A percentile compares a stretch with the other conserved stretches of the same genome.
phyloP scores from a whole-genome alignment of 805 yeast species.

The Citeromyces matritensis region DNA sequence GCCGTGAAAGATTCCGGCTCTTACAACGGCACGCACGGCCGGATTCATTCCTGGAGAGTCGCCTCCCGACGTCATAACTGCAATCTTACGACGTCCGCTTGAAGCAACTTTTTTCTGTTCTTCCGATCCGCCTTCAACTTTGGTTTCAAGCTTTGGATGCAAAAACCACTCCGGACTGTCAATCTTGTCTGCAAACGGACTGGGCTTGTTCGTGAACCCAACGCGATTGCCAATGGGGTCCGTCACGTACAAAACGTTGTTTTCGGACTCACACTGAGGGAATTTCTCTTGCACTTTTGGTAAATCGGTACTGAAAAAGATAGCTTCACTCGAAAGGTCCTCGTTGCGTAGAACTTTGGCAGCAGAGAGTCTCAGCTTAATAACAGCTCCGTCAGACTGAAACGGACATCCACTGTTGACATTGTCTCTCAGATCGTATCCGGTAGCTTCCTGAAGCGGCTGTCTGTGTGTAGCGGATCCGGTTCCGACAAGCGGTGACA shows the following conservation, averaged over 20 bases:
- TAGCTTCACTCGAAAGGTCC: constrained; percentile 18
- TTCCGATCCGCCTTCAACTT: not conserved
- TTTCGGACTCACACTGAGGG: constrained; percentile 6
- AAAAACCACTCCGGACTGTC: constrained; percentile 20
- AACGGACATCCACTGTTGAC: constrained; percentile 7
- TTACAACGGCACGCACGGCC: constrained; percentile 56
- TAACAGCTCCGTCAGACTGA: constrained; percentile 27
- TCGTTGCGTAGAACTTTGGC: constrained; percentile 17
- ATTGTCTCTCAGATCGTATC: constrained; percentile 2
- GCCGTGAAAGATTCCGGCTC: constrained; percentile 50
- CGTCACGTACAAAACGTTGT: constrained; percentile 16
- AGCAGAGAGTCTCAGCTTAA: constrained; percentile 27
- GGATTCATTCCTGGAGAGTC: constrained; percentile 79
- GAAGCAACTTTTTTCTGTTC: not conserved
- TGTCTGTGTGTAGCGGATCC: constrained; percentile 5
- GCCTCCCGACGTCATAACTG: constrained; percentile 73
- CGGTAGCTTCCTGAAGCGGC: constrained; percentile 18
- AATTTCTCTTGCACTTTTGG: constrained; percentile 10
- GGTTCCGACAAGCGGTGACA: constrained; percentile 9
- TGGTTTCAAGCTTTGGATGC: constrained; percentile 3
- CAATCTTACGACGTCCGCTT: constrained; percentile 28
- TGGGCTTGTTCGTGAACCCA: constrained; percentile 34
- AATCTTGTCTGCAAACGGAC: constrained; percentile 17
- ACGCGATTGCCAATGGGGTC: constrained; percentile 58
- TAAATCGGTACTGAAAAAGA: constrained; percentile 25